Conservation (phyloP, 257 asterid genomes). For the Solanum neorickii region DNA sequence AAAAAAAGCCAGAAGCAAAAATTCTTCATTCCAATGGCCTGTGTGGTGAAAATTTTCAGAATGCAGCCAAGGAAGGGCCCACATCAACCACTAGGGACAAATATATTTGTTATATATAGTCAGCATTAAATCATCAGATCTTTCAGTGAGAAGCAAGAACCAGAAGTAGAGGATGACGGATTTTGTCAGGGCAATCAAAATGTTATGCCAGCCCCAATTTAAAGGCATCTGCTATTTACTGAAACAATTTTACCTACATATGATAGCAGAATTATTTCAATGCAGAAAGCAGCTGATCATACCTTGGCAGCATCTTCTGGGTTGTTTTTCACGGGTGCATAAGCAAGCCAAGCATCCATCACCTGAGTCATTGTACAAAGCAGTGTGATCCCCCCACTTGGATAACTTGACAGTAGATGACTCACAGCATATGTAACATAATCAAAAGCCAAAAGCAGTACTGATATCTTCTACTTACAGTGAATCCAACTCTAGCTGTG, state of each 20-base stretch:
- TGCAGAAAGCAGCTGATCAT: not conserved
- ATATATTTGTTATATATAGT: not conserved
- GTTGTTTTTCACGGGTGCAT: slow-evolving; percentile 98
- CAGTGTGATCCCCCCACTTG: not conserved
- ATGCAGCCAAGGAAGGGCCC: not conserved
- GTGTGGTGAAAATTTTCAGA: not conserved
- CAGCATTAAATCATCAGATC: not conserved
- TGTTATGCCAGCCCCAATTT: not conserved
- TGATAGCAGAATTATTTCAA: not conserved
- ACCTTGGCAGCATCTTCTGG: slow-evolving; percentile 99
- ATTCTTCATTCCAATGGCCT: not conserved
- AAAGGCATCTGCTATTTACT: not conserved
- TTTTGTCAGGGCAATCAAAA: not conserved
- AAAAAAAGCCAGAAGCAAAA: not conserved
- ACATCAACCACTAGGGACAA: not conserved
- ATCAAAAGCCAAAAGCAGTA: not conserved
- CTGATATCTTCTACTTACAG: slow-evolving; percentile 43
- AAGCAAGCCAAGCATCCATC: slow-evolving; percentile 92
- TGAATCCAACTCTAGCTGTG: slow-evolving; percentile 93
- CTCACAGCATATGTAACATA: not conserved
- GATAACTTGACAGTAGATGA: not conserved
- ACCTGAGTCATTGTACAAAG: slow-evolving; percentile 28
- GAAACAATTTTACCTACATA: not conserved
- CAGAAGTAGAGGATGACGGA: not conserved
- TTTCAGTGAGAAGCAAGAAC: not conserved